Base-by-base conservation (phyloP, 2,329 filamentous ascomycete genomes). In the Colletotrichum nymphaeae region DNA sequence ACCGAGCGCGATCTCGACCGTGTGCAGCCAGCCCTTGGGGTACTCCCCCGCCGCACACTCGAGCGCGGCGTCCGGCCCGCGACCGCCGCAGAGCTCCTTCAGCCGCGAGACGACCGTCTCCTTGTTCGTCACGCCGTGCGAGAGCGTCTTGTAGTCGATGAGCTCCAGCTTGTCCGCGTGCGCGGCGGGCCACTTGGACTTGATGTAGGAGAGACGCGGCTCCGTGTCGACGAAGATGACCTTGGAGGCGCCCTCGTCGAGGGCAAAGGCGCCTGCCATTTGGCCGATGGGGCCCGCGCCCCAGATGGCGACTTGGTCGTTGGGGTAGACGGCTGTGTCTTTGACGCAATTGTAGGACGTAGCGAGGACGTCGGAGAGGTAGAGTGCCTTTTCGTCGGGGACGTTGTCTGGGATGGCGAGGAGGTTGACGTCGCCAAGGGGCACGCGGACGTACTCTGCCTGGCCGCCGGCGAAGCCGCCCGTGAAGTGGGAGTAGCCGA, bases 391-490 rank as follows among this genome's bases (percentile, higher is more conserved):
- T 85, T 97, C 95, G 78, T 97, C 95, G 0, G 94, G 93, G 0
- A 97, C 92, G 76, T 89, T 88, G 67, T 93, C 91, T 1, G 95
- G 95, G 6, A 97, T 90, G 77, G 92, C 91, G 14, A 97, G 87
- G 26, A 97, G 86, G 79, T 97, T 97, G 73, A 94, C 91, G 77
- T 97, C 93, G 32, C 91, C 95, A 35, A 92, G 89, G 0, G 95
- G 94, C 8, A 97, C 94, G 8, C 95, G 90, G 0, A 95, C 92
- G 78, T 95, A 97, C 83, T 97, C 95, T 4, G 94, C 93, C 82
- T 97, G 95, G 0, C 95, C 95, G 62, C 95, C 94, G 1, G 94
- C 94, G 79, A 96, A 97, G 0, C 95, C 95, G 7, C 94, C 95
- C 0, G 93, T 95, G 79, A 97, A 94, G 79, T 95, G 92, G 3